A percentile compares a stretch with the other conserved stretches of the same genome.
Evolutionary conservation across 2,329 filamentous ascomycete species (phyloP).

Genomic region (Trichoderma citrinoviride): DNA sequence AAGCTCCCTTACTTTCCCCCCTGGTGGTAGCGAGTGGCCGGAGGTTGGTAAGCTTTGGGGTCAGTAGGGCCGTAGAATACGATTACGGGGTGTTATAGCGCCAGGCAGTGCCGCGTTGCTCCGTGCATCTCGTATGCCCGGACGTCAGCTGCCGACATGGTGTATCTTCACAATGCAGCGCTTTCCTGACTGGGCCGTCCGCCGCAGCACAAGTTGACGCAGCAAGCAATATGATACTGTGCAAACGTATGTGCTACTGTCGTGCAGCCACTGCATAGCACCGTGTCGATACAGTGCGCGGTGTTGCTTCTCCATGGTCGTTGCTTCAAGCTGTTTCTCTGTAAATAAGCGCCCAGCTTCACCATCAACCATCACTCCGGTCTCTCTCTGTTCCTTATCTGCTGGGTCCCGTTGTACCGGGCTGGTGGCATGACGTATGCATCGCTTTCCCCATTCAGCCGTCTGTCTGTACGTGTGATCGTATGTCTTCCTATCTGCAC

Average conservation of each 20-base stretch:
- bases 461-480: neutral
- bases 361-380: neutral
- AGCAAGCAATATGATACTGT: neutral
- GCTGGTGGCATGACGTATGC: slow-evolving; percentile 16
- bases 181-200: slow-evolving; percentile 9
- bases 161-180: slow-evolving; percentile 2
- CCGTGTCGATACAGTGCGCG: too few species aligned
- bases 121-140: slow-evolving; percentile 19
- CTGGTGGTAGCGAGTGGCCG: slow-evolving; percentile 1
- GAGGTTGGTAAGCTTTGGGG: slow-evolving; percentile 16
- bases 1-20: neutral
- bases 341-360: neutral
- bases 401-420: slow-evolving; percentile 2
- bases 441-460: neutral
- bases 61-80: slow-evolving; percentile 17
- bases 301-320: neutral
- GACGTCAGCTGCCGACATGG: slow-evolving; percentile 20
- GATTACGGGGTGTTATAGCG: slow-evolving; percentile 13
- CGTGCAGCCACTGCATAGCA: too few species aligned
- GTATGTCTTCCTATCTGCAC: neutral
- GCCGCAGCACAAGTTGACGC: slow-evolving; percentile 8
- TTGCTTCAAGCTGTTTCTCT: too few species aligned
- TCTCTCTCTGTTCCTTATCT: neutral
- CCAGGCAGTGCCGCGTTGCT: neutral
- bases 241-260: too few species aligned